Conservation (phyloP, 2,329 filamentous ascomycete genomes). For the Diaporthe destruens region DNA sequence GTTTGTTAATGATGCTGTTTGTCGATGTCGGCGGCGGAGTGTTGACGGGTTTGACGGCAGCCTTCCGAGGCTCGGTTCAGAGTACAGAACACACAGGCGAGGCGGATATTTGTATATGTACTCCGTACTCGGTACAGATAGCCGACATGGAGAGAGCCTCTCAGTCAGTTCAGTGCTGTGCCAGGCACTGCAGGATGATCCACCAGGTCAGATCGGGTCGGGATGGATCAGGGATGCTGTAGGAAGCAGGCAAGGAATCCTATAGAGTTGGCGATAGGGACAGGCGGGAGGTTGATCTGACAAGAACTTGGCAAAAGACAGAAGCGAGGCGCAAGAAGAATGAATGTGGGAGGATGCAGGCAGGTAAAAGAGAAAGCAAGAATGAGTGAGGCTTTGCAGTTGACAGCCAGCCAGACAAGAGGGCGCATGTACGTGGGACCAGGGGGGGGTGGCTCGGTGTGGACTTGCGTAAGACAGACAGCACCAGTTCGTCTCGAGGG, state of each 20-base stretch:
- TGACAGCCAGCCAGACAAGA: background rate
- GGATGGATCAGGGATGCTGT: constrained; percentile 3
- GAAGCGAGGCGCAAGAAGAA: background rate
- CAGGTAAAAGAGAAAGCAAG: constrained; percentile 2
- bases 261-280: background rate
- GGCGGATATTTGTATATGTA: constrained; percentile 4
- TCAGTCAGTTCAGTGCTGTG: background rate
- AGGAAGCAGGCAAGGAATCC: constrained; percentile 10
- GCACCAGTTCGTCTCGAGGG: constrained; percentile 12
- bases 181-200: constrained; percentile 4
- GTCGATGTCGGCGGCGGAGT: background rate
- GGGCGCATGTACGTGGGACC: constrained; percentile 16
- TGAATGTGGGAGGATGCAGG: constrained; percentile 10
- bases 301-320: background rate
- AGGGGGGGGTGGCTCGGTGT: constrained; percentile 17
- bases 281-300: background rate
- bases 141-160: constrained; percentile 3
- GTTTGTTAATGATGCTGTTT: background rate
- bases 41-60: background rate
- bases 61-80: background rate
- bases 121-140: background rate
- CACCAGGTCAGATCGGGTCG: constrained; percentile 4
- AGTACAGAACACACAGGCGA: background rate
- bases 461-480: constrained; percentile 31
- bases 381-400: constrained; percentile 16